Base-by-base conservation (phyloP, 2,329 filamentous ascomycete genomes). In the Pezizomycotina sp. region DNA sequence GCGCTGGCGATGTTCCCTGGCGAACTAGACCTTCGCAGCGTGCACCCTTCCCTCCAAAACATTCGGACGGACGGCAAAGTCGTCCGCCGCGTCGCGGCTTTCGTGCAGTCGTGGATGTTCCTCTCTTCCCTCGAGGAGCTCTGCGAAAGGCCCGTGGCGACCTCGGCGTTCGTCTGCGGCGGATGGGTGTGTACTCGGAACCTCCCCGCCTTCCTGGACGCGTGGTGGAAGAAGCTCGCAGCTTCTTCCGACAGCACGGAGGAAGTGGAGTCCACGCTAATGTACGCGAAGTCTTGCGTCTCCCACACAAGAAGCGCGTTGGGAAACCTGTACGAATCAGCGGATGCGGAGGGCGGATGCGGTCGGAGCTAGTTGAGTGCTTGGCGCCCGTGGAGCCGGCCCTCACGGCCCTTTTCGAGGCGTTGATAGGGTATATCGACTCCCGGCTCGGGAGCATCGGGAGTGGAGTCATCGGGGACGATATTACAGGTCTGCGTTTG, bases 61-160 rank as follows among this genome's bases (percentile, higher is more conserved):
- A n/a, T n/a, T n/a, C n/a, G n/a, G n/a, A n/a, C n/a, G n/a, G n/a
- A n/a, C n/a, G n/a, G n/a, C n/a, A 30, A 12, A 10, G 19, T 4
- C 4, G 27, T 30, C 15, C 15, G 10, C 10, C 27, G 10, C 15
- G 19, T 16, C 15, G 27, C 27, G 6, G 27, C 27, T n/a, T 30
- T 30, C 19, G 19, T 30, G 15, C 27, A 30, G 10, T 9, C 27
- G 13, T 30, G 27, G 27, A 13, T 30, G 13, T 30, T 16, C 14
- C 27, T 30, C 3, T 13, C 13, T n/a, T 16, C 19, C 4, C 19
- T 30, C 6, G 27, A 30, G 19, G 15, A 13, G 10, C 15, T 30
- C 27, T 13, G 15, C 6, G n/a, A 9, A 9, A 13, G 15, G n/a
- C 27, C 27, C 4, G 19, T 30, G 6, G 4, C 27, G 10, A 4